Percentiles rank a stretch among this genome's conserved stretches.
phyloP scores from a whole-genome alignment of 805 yeast genomes.

The Wickerhamomyces canadensis region DNA sequence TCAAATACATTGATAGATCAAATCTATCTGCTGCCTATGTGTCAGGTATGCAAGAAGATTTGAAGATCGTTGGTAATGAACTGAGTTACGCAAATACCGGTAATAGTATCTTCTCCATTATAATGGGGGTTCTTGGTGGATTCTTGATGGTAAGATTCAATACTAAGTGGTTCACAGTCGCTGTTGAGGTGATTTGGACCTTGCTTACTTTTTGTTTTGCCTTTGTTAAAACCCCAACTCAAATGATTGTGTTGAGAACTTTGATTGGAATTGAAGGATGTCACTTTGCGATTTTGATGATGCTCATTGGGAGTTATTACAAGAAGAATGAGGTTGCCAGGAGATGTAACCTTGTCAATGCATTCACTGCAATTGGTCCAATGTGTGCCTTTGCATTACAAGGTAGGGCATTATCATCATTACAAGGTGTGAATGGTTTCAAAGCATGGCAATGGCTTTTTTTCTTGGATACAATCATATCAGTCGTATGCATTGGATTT shows the following conservation, averaged over 20 bases:
- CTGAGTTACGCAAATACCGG: conserved; percentile 53
- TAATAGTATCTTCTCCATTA: conserved; percentile 54
- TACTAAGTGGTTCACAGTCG: conserved; percentile 37
- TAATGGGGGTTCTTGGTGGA: conserved; percentile 63
- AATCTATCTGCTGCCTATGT: conserved; percentile 63
- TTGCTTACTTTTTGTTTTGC: no score
- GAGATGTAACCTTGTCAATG: no score
- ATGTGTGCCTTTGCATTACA: neutral
- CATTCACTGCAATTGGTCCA: no score
- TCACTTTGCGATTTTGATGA: no score
- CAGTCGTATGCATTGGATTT: conserved; percentile 32
- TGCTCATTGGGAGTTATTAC: no score
- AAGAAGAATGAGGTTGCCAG: no score
- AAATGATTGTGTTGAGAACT: no score
- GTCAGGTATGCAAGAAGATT: conserved; percentile 52
- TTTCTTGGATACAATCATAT: conserved; percentile 54
- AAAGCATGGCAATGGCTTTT: conserved; percentile 64
- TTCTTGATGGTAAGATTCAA: conserved; percentile 52
- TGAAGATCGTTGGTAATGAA: conserved; percentile 50
- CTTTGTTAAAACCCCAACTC: no score
- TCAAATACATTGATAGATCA: conserved; percentile 55
- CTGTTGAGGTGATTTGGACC: conserved; percentile 30
- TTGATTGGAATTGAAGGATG: no score
- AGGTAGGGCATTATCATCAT: neutral
- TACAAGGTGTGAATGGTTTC: conserved; percentile 27